Conservation (phyloP, 2,329 filamentous ascomycete genomes). For the Calonectria montana region DNA sequence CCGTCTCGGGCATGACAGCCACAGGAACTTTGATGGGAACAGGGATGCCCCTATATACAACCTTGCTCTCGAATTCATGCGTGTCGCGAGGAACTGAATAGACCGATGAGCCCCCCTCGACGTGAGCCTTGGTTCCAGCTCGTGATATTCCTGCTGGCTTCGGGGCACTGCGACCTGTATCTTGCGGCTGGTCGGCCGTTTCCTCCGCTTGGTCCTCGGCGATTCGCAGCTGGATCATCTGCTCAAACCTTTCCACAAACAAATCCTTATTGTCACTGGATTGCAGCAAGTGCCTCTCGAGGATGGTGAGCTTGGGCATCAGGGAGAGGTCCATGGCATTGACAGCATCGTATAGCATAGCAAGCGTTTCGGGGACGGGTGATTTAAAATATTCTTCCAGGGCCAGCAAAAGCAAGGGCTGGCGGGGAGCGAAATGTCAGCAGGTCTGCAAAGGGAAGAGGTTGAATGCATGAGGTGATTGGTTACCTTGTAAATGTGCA, state of each 20-base stretch:
- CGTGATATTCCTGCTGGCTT: conserved; percentile 64
- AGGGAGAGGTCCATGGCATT: conserved; percentile 97
- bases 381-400: conserved; percentile 97
- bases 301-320: conserved; percentile 84
- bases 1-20: conserved; percentile 92
- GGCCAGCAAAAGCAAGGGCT: conserved; percentile 90
- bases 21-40: conserved; percentile 97
- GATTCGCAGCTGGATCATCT: conserved; percentile 88
- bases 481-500: conserved; percentile 96
- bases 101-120: conserved; percentile 68
- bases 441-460: background rate
- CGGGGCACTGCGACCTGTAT: conserved; percentile 61
- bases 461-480: conserved; percentile 13
- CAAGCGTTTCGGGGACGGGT: conserved; percentile 87
- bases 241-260: conserved; percentile 97
- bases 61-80: conserved; percentile 95
- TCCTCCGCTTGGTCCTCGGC: conserved; percentile 68
- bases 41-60: conserved; percentile 95
- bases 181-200: conserved; percentile 50
- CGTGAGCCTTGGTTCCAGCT: conserved; percentile 71
- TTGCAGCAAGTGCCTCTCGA: conserved; percentile 89
- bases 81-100: conserved; percentile 91
- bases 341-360: conserved; percentile 89
- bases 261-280: conserved; percentile 94
- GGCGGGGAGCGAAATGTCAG: conserved; percentile 26